Conservation (phyloP, 176 grass and related monocot genomes). For the Oryza punctata region DNA sequence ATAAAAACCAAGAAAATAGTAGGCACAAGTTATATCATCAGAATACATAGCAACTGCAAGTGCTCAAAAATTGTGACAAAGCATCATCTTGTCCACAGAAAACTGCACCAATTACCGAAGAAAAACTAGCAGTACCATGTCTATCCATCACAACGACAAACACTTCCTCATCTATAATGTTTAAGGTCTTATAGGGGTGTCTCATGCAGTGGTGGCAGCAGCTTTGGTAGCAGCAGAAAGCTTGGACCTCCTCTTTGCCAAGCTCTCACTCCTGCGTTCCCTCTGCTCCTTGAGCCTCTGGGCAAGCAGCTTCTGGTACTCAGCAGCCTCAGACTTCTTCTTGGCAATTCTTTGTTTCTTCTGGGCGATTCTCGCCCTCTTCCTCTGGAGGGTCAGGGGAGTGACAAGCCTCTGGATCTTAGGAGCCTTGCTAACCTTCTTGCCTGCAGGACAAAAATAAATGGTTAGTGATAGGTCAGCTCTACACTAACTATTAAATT, state of each 20-base stretch:
- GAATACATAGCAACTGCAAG: neutral
- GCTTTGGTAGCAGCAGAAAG: slow-evolving; percentile 62
- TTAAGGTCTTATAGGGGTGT: neutral
- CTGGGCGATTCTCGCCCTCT: slow-evolving; percentile 67
- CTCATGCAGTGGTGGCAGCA: slow-evolving; percentile 41
- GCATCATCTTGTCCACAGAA: slow-evolving; percentile 36
- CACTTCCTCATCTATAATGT: slow-evolving; percentile 31
- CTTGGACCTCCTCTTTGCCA: slow-evolving; percentile 92
- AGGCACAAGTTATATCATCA: neutral
- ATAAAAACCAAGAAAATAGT: slow-evolving; percentile 16
- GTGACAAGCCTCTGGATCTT: slow-evolving; percentile 95
- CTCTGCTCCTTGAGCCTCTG: slow-evolving; percentile 94
- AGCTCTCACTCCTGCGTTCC: slow-evolving; percentile 70
- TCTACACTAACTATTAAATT: neutral
- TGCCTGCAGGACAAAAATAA: slow-evolving; percentile 44
- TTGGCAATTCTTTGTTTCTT: slow-evolving; percentile 91
- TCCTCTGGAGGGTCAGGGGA: slow-evolving; percentile 72
- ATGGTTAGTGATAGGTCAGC: neutral
- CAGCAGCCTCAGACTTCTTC: slow-evolving; percentile 76
- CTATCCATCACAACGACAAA: slow-evolving; percentile 25
- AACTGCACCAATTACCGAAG: slow-evolving; percentile 27
- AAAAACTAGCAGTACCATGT: slow-evolving; percentile 28
- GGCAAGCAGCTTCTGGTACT: slow-evolving; percentile 93
- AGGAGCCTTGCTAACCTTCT: slow-evolving; percentile 89
- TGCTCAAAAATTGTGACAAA: neutral